These are phyloP conservation scores for Epichloe sp. DNA, from an alignment of 2,329 filamentous ascomycete genomes.

Conservation along the genomic window DNA sequence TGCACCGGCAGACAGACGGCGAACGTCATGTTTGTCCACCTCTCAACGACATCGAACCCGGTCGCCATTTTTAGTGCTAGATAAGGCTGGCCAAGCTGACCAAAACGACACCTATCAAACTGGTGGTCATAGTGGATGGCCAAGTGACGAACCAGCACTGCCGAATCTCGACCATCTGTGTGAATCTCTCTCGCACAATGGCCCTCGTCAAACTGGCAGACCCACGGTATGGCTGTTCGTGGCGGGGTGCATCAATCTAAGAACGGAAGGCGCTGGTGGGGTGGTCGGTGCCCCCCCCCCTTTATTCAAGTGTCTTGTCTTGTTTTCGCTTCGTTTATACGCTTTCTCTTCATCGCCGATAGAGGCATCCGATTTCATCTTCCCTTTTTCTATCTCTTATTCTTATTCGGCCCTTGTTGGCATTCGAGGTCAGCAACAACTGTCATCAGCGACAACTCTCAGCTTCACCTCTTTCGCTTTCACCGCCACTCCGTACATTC, in stretches of 20 bases:
- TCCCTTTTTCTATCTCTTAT: neutral
- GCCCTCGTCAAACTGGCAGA: no score
- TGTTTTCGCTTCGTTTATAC: neutral
- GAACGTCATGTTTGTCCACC: no score
- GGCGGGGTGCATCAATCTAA: neutral
- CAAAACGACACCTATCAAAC: no score
- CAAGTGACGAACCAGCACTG: no score
- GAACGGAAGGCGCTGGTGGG: slow-evolving; percentile 4
- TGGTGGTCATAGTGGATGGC: no score
- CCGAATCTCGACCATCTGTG: no score
- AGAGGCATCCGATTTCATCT: neutral
- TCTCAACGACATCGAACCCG: no score
- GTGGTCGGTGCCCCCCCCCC: neutral
- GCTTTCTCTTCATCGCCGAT: slow-evolving; percentile 1
- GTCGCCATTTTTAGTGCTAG: no score
- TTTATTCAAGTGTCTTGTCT: neutral
- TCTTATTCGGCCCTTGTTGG: neutral
- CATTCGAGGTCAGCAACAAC: neutral
- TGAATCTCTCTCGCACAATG: neutral
- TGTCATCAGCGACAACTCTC: neutral
- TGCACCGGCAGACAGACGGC: no score
- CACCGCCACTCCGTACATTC: neutral
- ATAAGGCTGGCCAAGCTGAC: no score
- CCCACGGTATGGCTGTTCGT: neutral
- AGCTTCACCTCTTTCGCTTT: neutral